Conservation (phyloP, 2,329 filamentous ascomycete species). For the Ustilaginoidea virens region DNA sequence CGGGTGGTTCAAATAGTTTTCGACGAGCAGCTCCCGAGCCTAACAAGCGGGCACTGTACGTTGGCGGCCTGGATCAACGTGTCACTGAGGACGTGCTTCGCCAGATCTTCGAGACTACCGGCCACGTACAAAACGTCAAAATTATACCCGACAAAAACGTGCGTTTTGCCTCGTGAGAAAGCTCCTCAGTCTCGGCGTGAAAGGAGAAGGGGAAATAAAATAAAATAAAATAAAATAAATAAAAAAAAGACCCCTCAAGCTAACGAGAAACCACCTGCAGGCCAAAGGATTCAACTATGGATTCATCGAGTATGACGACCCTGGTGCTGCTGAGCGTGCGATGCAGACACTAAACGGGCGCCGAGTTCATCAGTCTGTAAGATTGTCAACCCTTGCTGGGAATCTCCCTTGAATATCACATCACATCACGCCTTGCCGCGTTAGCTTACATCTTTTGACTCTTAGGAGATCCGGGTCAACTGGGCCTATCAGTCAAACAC, state of each 20-base stretch:
- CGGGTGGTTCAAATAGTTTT: constrained; percentile 65
- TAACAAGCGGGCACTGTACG: constrained; percentile 94
- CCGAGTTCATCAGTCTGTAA: constrained; percentile 84
- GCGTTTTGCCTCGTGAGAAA: constrained; percentile 25
- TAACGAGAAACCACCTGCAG: constrained; percentile 29
- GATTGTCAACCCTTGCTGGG: background rate
- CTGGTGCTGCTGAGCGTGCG: constrained; percentile 85
- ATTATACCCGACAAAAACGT: constrained; percentile 99
- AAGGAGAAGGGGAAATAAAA: too few species aligned
- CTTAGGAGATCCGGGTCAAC: constrained; percentile 93
- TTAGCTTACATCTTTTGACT: constrained; percentile 4
- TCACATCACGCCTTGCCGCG: background rate
- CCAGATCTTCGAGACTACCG: constrained; percentile 97
- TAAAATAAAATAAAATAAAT: too few species aligned
- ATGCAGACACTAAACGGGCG: constrained; percentile 96
- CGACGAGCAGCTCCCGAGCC: constrained; percentile 91
- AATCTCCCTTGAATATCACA: background rate
- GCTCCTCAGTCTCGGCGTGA: constrained; percentile 2
- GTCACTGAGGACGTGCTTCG: constrained; percentile 93
- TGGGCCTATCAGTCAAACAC: constrained; percentile 99
- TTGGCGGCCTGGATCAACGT: constrained; percentile 84
- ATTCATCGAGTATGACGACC: constrained; percentile 97
- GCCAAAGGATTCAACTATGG: constrained; percentile 98
- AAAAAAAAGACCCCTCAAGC: constrained; percentile 1
- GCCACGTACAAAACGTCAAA: constrained; percentile 96